phyloP scores from a whole-genome alignment of 352 stramenopile genomes.

The Globisporangium acanthophoron region DNA sequence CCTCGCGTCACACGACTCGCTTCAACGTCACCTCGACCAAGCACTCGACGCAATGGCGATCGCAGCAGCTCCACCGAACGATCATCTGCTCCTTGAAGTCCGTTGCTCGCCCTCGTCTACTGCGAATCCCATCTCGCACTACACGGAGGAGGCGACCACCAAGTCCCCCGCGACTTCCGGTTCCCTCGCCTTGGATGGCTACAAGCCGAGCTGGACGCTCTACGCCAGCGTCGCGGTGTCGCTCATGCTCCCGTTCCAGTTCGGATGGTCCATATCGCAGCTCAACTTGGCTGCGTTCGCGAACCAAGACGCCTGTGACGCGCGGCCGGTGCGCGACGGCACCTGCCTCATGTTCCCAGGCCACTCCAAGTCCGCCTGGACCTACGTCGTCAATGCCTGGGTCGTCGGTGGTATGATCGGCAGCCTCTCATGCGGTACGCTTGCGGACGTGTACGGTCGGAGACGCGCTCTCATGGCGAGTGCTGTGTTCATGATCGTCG shows the following conservation, averaged over 20 bases:
- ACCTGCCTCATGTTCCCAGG: constrained; percentile 33
- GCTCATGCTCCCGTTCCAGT: constrained; percentile 42
- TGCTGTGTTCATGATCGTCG: constrained; percentile 28
- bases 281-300: constrained; percentile 44
- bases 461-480: constrained; percentile 24
- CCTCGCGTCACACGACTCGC: no score
- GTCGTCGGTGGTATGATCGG: constrained; percentile 39
- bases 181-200: background rate
- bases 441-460: constrained; percentile 28
- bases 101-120: background rate
- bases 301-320: constrained; percentile 24
- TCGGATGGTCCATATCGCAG: constrained; percentile 52
- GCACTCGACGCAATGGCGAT: background rate
- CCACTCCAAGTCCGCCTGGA: constrained; percentile 32
- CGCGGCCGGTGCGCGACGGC: constrained; percentile 15
- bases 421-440: constrained; percentile 19
- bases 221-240: constrained; percentile 16
- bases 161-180: background rate
- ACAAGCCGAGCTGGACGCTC: background rate
- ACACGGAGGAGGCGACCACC: background rate
- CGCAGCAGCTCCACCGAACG: background rate
- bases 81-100: background rate
- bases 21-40: background rate
- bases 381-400: constrained; percentile 31
- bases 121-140: background rate